Base-by-base conservation (phyloP, 2,329 filamentous ascomycete genomes). In the Colletotrichum cuscutae region DNA sequence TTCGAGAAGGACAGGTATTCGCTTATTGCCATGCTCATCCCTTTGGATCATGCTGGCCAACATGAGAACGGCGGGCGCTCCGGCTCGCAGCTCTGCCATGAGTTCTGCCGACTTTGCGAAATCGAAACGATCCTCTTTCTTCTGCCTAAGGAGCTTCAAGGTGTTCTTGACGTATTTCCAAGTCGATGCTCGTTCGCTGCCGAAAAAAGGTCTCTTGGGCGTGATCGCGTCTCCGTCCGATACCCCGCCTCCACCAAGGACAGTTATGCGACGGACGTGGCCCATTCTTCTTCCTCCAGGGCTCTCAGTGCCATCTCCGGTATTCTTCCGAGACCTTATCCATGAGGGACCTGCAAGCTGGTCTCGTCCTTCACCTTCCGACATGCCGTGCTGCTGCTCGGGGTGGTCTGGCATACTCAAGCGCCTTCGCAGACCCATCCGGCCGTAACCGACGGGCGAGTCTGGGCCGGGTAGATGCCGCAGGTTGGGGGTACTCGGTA, bases 31-130 rank as follows among this genome's bases (percentile, higher is more conserved):
- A 78, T 98, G 94, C 82, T 99, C 97, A 77, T 99, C 97, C 70
- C 97, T 90, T 83, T 98, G 97, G 77, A 98, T 97, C 94, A 98
- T 98, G 79, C 95, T 98, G 8, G 97, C 97, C 65, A 99, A 86
- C 82, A 99, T 97, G 71, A 99, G 86, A 24, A 96, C 97, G 28
- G 97, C 97, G 4, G 97, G 97, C 1, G 95, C 95, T 66, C 95
- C 97, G 56, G 97, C 97, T 61, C 97, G 90, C 49, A 99, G 86
- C 82, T 99, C 97, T 1, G 97, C 97, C 90, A 99, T 96, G 59
- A 99, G 87, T 81, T 99, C 97, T 2, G 97, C 95, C 11, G 96
- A 98, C 81, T 98, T 99, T 79, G 94, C 92, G 79, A 97, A 95
- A 81, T 99, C 97, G 73, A 98, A 93, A 57, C 93, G 93, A 68